Evolutionary conservation across 352 stramenopile genomes (phyloP), one percentile per base, ranked within the genome.

Genomic region (Globisporangium canariense): DNA sequence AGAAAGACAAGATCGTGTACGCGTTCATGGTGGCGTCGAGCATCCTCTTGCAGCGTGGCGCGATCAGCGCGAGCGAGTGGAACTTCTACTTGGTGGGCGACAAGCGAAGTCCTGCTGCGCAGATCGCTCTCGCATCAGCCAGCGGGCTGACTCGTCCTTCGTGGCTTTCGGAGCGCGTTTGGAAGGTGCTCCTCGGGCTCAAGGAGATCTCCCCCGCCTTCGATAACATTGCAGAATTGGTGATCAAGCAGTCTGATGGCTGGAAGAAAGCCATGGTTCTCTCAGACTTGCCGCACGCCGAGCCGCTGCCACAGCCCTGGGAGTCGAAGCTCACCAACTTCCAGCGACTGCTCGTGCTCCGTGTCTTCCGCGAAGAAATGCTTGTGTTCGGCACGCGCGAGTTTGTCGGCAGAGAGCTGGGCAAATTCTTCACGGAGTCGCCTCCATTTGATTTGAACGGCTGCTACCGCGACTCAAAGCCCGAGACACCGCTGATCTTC

Each of bases 1-100:
- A 98, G 69, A 96, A 96, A 56, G 89, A 98, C 76, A 98, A 98
- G 71, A 85, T 98, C 50, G 80, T 98, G 20, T 98, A 96, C 71
- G 88, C 93, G 11, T 97, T 98, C 66, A 96, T 97, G 76, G 97
- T 98, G 45, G 89, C 85, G 3, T 76, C 88, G 20, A 93, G 88
- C 36, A 97, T 98, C 61, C 52, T 94, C 4, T 66, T 95, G 1
- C 88, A 97, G 58, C 72, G 73, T 20, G 83, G 82, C 36, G 71
- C 73, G 0, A 95, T 97, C 61, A 81, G 74, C 0, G 55, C 74
- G 2, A 69, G 40, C 7, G 91, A 98, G 65, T 98, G 93, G 93
- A 81, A 77, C 20, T 94, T 91, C 64, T 97, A 97, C 57, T 61
- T 97, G 3, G 79, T 98, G 2, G 93, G 93, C 1, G 79, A 94